A percentile compares a stretch with the other conserved stretches of the same genome.
These are phyloP conservation scores for Rubroboletus satanas DNA, from an alignment of 768 basidiomycete genomes.

Conservation along the genomic window DNA sequence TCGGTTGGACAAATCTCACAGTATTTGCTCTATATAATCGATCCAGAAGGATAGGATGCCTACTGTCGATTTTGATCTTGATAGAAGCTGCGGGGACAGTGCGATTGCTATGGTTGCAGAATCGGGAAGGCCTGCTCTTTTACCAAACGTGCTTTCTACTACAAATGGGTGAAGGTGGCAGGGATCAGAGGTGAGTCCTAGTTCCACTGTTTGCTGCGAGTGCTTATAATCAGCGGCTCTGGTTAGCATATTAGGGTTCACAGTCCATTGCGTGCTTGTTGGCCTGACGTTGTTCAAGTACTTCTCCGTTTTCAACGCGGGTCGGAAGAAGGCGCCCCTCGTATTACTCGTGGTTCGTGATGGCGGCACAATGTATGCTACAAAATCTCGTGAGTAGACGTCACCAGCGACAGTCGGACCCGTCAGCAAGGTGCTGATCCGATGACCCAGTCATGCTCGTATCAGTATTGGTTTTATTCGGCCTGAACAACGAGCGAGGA, in stretches of 20 bases:
- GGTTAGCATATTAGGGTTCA: slow-evolving; percentile 11
- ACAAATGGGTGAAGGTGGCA: background rate
- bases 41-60: slow-evolving; percentile 6
- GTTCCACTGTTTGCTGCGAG: background rate
- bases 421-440: background rate
- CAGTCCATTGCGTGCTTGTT: slow-evolving; percentile 12
- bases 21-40: slow-evolving; percentile 21
- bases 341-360: slow-evolving; percentile 20
- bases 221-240: background rate
- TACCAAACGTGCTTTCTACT: slow-evolving; percentile 10
- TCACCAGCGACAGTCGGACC: background rate
- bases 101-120: background rate
- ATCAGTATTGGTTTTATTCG: background rate
- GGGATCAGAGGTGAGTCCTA: slow-evolving; percentile 5
- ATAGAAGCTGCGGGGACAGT: background rate
- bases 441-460: background rate
- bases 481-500: background rate
- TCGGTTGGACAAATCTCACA: background rate
- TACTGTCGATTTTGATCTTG: slow-evolving; percentile 5
- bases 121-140: background rate
- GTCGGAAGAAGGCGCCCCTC: slow-evolving; percentile 18
- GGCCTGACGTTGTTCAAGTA: slow-evolving; percentile 21
- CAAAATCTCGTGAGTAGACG: slow-evolving; percentile 6
- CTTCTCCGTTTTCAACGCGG: slow-evolving; percentile 8
- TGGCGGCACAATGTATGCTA: slow-evolving; percentile 9